Conservation (phyloP, 305 asterid genomes). For the Fraxinus ornus region DNA sequence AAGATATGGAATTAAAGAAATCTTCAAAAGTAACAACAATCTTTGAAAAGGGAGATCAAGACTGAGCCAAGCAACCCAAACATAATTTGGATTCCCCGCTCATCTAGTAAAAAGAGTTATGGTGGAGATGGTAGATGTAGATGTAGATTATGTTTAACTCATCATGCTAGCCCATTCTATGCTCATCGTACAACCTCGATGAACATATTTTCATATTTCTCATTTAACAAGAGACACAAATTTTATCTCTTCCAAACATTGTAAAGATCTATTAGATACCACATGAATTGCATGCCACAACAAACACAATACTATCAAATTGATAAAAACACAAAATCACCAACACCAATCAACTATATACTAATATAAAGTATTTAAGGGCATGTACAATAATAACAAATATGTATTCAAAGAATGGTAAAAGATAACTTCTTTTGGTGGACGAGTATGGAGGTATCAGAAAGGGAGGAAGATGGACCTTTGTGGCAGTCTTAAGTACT, state of each 20-base stretch:
- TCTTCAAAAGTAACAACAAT: not conserved
- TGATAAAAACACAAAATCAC: constrained; percentile 12
- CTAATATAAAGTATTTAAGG: not conserved
- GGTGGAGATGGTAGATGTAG: not conserved
- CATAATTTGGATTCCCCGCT: not conserved
- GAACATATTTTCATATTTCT: not conserved
- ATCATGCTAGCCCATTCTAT: not conserved
- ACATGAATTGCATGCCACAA: constrained; percentile 7
- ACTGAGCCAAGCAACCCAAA: not conserved
- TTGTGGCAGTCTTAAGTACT: constrained; percentile 45
- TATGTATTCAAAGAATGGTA: constrained; percentile 1
- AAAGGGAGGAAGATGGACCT: constrained; percentile 30
- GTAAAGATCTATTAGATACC: not conserved
- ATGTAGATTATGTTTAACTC: not conserved
- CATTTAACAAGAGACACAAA: not conserved
- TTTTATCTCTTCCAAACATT: not conserved
- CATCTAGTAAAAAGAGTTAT: not conserved
- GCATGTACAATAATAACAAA: not conserved
- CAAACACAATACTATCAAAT: not conserved
- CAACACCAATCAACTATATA: constrained; percentile 7
- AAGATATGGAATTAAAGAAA: not conserved
- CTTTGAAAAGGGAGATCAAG: not conserved
- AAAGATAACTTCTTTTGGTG: not conserved
- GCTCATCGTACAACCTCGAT: not conserved
- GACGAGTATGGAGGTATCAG: not conserved